Base-by-base conservation (phyloP, 2,329 filamentous ascomycete genomes). In the Aschersonia sp. region DNA sequence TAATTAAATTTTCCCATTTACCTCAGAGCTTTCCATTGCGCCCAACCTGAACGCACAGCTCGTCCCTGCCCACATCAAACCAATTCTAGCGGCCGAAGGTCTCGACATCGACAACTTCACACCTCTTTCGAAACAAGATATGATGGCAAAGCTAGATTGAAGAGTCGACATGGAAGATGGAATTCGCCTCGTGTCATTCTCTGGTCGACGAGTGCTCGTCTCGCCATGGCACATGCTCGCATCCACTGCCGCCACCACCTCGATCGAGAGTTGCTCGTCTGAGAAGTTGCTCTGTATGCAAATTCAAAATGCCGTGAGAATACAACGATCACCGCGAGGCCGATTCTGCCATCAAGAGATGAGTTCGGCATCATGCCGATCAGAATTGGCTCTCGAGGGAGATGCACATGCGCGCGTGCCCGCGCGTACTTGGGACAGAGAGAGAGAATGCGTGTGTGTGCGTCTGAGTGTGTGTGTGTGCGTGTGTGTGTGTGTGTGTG, bases 71-170 rank as follows among this genome's bases (percentile, higher is more conserved):
- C 89, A 97, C 66, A 80, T 89, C 58, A 82, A 82, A 59, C 71
- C 86, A 29, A 74, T 80, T 51, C 75, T 98, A 51, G 78, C 78
- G 52, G 75, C 82, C 45, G 82, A 81, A 59, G 89, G 87, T 48
- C 77, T 98, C 56, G 89, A 97, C 65, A 88, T 96, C 60, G 88
- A 96, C 67, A 89, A 89, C 66, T 86, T 98, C 67, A 88, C 82
- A 58, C 91, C 91, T 44, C 75, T 98, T 72, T 73, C 84, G 60
- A 94, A 89, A 74, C 84, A 92, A 60, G 88, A 96, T 66, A 97
- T 98, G 92, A 87, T 95, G 72, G 92, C 92, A 51, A 88, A 89
- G 67, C 75, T 98, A 68, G 92, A 98, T 71, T 98, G 84, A 89
- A 68, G 49, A 30, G 40, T 48, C 51, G 20, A 20, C 20, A 20